Conservation (phyloP, 257 asterid species). For the Plectranthus barbatus region DNA sequence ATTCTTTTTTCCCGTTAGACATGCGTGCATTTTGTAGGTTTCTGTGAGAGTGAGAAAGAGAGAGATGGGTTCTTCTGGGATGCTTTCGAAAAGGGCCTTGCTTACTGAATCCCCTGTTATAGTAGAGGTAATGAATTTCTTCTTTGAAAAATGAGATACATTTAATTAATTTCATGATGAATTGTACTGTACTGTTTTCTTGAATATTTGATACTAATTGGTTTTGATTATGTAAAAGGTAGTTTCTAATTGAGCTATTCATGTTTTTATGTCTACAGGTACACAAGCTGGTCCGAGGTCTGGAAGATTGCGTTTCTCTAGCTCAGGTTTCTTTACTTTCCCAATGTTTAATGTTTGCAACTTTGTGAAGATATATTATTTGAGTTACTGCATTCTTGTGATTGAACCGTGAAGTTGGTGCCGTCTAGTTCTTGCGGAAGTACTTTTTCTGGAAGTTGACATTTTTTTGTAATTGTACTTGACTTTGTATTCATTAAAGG, state of each 20-base stretch:
- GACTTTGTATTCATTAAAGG: neutral
- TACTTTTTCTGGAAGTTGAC: conserved; percentile 23
- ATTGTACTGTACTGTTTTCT: neutral
- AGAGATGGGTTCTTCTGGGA: conserved; percentile 73
- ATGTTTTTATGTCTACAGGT: conserved; percentile 46
- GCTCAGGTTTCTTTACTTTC: conserved; percentile 88
- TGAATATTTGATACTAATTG: neutral
- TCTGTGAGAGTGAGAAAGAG: neutral
- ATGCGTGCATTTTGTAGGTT: conserved; percentile 13
- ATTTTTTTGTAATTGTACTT: conserved; percentile 4
- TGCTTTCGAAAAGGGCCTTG: conserved; percentile 78
- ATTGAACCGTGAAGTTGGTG: conserved; percentile 10
- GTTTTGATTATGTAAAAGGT: conserved; percentile 12
- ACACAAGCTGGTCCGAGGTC: conserved; percentile 75
- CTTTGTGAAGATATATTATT: neutral
- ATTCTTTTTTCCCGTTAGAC: neutral
- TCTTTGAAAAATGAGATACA: conserved; percentile 13
- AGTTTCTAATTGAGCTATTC: conserved; percentile 7
- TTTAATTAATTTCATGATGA: neutral
- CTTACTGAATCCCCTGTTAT: conserved; percentile 80
- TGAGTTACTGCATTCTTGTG: conserved; percentile 9
- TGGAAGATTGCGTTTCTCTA: conserved; percentile 69
- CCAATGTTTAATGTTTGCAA: conserved; percentile 24
- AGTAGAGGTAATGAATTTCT: conserved; percentile 62
- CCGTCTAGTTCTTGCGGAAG: conserved; percentile 25